Base-by-base conservation (phyloP, 805 yeast species). In the Ogataea degrootiae region DNA sequence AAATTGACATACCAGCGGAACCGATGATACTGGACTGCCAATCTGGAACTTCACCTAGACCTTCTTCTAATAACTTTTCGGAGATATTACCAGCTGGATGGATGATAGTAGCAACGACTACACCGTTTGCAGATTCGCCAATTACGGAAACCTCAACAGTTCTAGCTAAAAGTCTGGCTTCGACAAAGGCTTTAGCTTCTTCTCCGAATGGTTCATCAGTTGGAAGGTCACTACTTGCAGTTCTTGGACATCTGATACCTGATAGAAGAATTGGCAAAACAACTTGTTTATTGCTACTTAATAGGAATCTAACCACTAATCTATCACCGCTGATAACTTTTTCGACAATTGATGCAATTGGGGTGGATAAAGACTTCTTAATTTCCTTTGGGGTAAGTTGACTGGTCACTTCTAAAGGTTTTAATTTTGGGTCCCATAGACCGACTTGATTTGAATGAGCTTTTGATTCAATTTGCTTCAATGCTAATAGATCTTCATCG, bases 11-110 rank as follows among this genome's bases (percentile, higher is more conserved):
- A 22, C 71, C 70, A 39, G 73, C 67, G 11, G 89, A 69, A 5
- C 96, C 96, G 48, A 88, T 69, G 38, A 80, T 57, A 14, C 76
- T 60, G 1, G 89, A 79, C 62, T 89, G 96, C 89, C 92, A 83
- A 62, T 88, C 96, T 23, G 82, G 77, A 42, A 87, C 80, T 54
- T 80, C 82, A 12, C 85, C 96, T 31, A 83, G 72, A 11, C 96
- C 96, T 46, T 72, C 73, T 47, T 76, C 79, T 49, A 88, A 72
- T 47, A 88, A 68, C 53, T 79, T 77, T 54, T 81, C 85, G 48
- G 85, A 80, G 56, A 87, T 82, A 51, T 82, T 82, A 16, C 96
- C 96, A 5, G 86, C 85, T 33, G 95, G 88, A 59, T 86, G 92
- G 46, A 71, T 60, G 35, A 87, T 63, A 42, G 76, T 67, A 17